Evolutionary conservation across 2,329 filamentous ascomycete species (phyloP), one percentile per base, ranked within the genome.

Genomic region (Colletotrichum lentis): DNA sequence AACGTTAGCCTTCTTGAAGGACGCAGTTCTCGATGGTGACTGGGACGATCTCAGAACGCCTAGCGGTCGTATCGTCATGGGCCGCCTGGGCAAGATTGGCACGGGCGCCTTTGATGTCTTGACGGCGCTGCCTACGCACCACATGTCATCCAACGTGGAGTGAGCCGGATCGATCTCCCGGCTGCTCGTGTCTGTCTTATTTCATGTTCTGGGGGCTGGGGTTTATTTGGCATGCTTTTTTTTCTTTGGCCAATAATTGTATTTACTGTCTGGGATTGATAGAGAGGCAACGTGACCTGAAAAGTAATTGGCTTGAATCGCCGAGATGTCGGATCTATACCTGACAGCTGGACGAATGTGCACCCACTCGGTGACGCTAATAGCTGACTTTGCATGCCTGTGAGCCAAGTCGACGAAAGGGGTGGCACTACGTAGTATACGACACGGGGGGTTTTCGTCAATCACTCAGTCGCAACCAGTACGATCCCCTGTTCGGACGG

Each of bases 31-130:
- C 66, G 93, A 97, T 75, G 90, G 92, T 57, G 96, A 98, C 78
- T 93, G 89, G 85, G 96, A 99, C 78, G 91, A 96, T 74, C 82
- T 99, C 69, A 88, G 86, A 68, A 94, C 91, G 69, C 96, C 96
- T 0, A 96, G 91, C 78, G 90, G 92, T 70, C 87, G 95, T 67
- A 92, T 99, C 74, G 94, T 98, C 56, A 90, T 96, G 76, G 96
- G 96, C 18, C 88, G 89, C 75, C 83, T 96, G 69, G 91, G 93
- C 56, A 91, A 87, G 72, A 88, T 96, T 68, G 96, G 96, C 57
- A 99, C 96, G 1, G 96, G 96, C 46, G 88, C 91, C 22, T 98
- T 98, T 79, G 94, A 98, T 81, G 90, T 99, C 50, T 83, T 97
- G 75, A 88, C 88, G 5, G 81, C 80, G 67, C 81, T 89, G 67